phyloP scores from a whole-genome alignment of 805 yeast genomes.

The Huiozyma naganishii region DNA sequence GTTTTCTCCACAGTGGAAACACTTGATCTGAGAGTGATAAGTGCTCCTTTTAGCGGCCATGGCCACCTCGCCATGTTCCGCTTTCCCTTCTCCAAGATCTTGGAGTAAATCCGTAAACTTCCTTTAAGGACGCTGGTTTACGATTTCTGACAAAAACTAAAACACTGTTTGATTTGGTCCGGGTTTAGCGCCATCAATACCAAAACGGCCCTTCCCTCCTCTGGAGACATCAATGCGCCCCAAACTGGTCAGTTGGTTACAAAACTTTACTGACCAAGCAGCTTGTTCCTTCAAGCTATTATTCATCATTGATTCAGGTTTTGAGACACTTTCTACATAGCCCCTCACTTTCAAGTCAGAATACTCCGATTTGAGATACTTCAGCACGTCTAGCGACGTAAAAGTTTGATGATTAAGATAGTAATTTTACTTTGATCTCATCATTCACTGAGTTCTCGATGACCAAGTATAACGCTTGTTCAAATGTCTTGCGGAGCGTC shows the following conservation, averaged over 20 bases:
- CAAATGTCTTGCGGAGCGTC: not conserved
- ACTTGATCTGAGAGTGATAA: not conserved
- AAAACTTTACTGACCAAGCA: not conserved
- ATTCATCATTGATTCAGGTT: not conserved
- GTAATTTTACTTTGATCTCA: not conserved
- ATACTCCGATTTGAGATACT: not conserved
- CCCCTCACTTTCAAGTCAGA: not conserved
- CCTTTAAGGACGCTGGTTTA: not conserved
- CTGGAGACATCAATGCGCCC: not conserved
- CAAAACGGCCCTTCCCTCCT: not conserved
- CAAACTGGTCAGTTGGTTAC: not conserved
- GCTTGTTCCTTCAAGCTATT: not conserved
- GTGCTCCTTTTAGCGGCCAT: not conserved
- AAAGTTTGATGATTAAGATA: not conserved
- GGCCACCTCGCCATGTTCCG: not conserved
- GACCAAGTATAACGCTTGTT: not conserved
- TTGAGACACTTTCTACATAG: not conserved
- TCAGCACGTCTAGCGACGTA: not conserved
- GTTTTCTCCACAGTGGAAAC: not conserved
- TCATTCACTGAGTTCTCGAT: not conserved
- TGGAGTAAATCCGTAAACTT: not conserved
- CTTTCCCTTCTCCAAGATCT: not conserved
- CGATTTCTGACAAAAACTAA: not conserved
- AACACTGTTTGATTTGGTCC: not conserved
- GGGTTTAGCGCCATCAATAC: not conserved